Evolutionary conservation across 1,284 basidiomycete species (phyloP).

Genomic region (Apiotrichum sp.): DNA sequence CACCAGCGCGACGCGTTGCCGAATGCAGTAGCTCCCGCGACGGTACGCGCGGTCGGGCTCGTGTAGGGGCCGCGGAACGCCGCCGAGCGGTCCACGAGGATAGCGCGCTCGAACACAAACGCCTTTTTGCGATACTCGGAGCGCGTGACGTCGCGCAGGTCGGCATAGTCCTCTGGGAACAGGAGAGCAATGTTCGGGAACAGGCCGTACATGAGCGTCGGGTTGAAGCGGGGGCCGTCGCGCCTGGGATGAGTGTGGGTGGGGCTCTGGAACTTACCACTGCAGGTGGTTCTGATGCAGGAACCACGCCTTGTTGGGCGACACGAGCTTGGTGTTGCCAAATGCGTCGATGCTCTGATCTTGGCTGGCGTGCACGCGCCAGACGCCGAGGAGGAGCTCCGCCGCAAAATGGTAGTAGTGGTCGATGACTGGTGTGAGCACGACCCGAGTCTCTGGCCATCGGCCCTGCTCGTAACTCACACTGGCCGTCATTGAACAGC

Average conservation of each 20-base stretch:
- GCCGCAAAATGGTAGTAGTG: slow-evolving; percentile 80
- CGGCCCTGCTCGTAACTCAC: slow-evolving; percentile 23
- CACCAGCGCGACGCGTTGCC: slow-evolving; percentile 54
- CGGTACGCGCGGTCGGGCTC: slow-evolving; percentile 62
- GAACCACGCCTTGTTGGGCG: slow-evolving; percentile 43
- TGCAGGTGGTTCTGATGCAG: slow-evolving; percentile 35
- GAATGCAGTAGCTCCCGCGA: slow-evolving; percentile 38
- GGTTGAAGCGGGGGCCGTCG: slow-evolving; percentile 44
- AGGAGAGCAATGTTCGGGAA: slow-evolving; percentile 55
- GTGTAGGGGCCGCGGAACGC: slow-evolving; percentile 61
- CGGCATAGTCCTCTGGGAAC: slow-evolving; percentile 61
- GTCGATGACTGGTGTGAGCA: slow-evolving; percentile 52
- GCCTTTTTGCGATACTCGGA: slow-evolving; percentile 43
- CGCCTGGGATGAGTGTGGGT: slow-evolving; percentile 27
- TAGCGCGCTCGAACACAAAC: slow-evolving; percentile 44
- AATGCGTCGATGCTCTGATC: slow-evolving; percentile 36
- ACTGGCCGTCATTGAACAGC: slow-evolving; percentile 47
- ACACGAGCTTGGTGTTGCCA: slow-evolving; percentile 33
- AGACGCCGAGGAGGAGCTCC: slow-evolving; percentile 65
- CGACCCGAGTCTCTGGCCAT: background rate
- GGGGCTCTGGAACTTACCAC: slow-evolving; percentile 27
- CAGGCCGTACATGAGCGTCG: slow-evolving; percentile 37
- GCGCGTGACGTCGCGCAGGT: slow-evolving; percentile 46
- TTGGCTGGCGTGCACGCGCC: slow-evolving; percentile 59
- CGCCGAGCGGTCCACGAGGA: slow-evolving; percentile 67